A percentile compares a stretch with the other conserved stretches of the same genome.
Conservation (phyloP, 1,284 basidiomycete species). For the Boletus nobilissimus region DNA sequence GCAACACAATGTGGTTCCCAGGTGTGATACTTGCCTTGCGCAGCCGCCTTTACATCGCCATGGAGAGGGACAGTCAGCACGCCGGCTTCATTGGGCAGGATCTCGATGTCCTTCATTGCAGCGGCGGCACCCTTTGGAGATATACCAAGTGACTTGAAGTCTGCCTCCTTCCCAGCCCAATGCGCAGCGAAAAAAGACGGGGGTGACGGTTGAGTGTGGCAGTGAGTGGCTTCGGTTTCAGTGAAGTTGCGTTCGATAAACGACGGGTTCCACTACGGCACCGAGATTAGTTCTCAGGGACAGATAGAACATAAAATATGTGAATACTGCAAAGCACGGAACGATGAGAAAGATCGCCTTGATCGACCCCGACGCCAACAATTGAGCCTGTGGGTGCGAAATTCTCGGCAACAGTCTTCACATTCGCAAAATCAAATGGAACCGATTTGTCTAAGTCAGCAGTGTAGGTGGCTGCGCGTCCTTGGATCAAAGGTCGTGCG, state of each 20-base stretch:
- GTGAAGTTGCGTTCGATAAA: conserved; percentile 97
- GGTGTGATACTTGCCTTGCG: conserved; percentile 78
- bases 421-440: conserved; percentile 72
- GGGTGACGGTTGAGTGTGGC: conserved; percentile 86
- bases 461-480: conserved; percentile 85
- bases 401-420: conserved; percentile 67
- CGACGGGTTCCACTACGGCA: conserved; percentile 90
- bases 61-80: conserved; percentile 81
- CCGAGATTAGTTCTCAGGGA: conserved; percentile 90
- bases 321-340: conserved; percentile 23
- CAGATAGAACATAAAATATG: conserved; percentile 31
- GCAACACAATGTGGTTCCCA: too few relatives aligned
- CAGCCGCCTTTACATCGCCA: conserved; percentile 85
- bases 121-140: conserved; percentile 92
- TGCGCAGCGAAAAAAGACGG: conserved; percentile 93
- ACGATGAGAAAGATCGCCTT: conserved; percentile 59
- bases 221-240: conserved; percentile 87
- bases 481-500: conserved; percentile 86
- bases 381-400: conserved; percentile 59
- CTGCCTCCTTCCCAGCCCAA: conserved; percentile 98
- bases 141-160: conserved; percentile 97
- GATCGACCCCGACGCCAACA: conserved; percentile 86
- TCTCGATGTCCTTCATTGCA: conserved; percentile 96
- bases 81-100: conserved; percentile 78
- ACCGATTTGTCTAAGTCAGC: conserved; percentile 67